phyloP scores from a whole-genome alignment of 805 yeast genomes.

The Ogataea nonfermentans region DNA sequence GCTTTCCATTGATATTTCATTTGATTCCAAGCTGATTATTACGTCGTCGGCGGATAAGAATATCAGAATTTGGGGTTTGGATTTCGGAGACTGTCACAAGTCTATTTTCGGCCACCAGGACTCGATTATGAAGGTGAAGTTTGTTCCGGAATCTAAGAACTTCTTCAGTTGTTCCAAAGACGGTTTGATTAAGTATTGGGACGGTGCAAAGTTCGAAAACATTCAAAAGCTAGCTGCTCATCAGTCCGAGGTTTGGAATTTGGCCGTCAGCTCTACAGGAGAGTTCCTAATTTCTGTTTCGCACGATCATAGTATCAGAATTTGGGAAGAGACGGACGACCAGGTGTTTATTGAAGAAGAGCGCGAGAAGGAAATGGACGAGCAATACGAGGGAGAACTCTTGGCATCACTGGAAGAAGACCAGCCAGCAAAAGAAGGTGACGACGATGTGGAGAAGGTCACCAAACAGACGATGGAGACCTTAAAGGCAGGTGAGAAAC shows the following conservation, averaged over 20 bases:
- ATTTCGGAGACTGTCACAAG: constrained; percentile 97
- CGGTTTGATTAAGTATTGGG: constrained; percentile 92
- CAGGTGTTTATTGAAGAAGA: constrained; percentile 97
- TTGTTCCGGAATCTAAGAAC: constrained; percentile 81
- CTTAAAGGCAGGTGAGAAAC: constrained; percentile 88
- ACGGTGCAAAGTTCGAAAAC: constrained; percentile 94
- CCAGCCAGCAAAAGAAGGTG: constrained; percentile 34
- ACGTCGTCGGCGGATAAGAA: constrained; percentile 97
- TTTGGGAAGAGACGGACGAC: constrained; percentile 94
- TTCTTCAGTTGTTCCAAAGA: constrained; percentile 91
- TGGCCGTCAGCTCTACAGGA: constrained; percentile 75
- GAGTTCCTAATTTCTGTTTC: constrained; percentile 74
- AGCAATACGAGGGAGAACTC: constrained; percentile 78
- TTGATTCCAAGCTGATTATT: constrained; percentile 80
- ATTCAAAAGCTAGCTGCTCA: constrained; percentile 85
- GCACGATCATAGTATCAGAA: constrained; percentile 88
- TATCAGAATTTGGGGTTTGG: constrained; percentile 97
- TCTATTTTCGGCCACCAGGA: constrained; percentile 97
- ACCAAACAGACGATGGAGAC: constrained; percentile 85
- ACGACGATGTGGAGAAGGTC: constrained; percentile 61
- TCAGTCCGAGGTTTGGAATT: constrained; percentile 91
- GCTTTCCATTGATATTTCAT: constrained; percentile 84
- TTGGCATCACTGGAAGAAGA: constrained; percentile 67
- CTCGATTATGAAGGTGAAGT: constrained; percentile 83
- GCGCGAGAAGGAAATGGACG: constrained; percentile 93